Conservation (phyloP, 140 eudicot species). For the Eryngium alpinum region DNA sequence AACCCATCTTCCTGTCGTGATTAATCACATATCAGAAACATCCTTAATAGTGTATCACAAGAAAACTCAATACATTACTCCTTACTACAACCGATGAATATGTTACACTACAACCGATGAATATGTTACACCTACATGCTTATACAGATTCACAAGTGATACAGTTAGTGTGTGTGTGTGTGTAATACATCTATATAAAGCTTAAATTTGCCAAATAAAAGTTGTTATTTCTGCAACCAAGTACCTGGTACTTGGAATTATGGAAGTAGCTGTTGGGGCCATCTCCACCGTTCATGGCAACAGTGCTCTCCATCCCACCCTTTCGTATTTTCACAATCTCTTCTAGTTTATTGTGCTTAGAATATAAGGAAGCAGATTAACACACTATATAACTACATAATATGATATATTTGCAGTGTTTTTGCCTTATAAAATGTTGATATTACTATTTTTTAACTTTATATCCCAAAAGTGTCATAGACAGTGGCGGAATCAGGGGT, state of each 20-base stretch:
- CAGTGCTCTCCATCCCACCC: not conserved
- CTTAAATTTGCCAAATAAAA: not conserved
- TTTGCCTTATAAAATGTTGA: too few species aligned
- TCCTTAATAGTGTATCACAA: too few species aligned
- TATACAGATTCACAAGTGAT: too few species aligned
- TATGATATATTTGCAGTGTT: too few species aligned
- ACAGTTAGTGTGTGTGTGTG: not conserved
- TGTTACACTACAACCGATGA: not conserved
- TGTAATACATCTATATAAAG: not conserved
- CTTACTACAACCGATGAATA: not conserved
- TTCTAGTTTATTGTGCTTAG: too few species aligned
- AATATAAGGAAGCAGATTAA: too few species aligned
- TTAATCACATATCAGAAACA: not conserved
- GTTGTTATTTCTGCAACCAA: not conserved
- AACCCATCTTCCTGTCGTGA: not conserved
- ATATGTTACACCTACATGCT: too few species aligned
- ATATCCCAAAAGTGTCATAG: too few species aligned
- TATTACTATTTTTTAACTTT: too few species aligned
- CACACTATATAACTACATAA: too few species aligned
- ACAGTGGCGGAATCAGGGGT: too few species aligned
- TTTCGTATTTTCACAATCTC: not conserved
- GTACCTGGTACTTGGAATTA: slow-evolving; percentile 22
- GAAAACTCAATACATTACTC: too few species aligned
- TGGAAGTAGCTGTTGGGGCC: slow-evolving; percentile 28
- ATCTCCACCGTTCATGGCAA: slow-evolving; percentile 31